Base-by-base conservation (phyloP, 2,329 filamentous ascomycete genomes). In the Penicillium sp. region DNA sequence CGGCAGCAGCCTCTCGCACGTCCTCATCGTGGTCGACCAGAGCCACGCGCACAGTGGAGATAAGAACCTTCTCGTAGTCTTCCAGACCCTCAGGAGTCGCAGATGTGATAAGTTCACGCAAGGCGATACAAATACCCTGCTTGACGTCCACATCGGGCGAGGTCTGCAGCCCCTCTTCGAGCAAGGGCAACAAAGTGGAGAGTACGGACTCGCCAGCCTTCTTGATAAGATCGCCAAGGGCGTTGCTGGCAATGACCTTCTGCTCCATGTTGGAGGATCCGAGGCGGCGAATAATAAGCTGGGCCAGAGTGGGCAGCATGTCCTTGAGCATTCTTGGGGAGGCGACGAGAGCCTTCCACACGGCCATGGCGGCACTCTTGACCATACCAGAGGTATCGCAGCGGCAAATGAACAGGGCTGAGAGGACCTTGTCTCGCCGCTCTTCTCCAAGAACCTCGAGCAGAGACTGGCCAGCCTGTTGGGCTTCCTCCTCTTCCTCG, bases 231-330 rank as follows among this genome's bases (percentile, higher is more conserved):
- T 99, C 94, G 67, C 94, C 94, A 49, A 99, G 82, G 42, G 94
- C 91, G 71, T 97, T 97, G 71, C 93, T 93, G 60, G 95, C 94
- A 79, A 99, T 99, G 63, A 96, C 89, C 79, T 97, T 97, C 74
- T 99, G 94, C 72, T 99, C 94, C 87, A 96, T 92, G 68, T 97
- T 97, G 39, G 92, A 89, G 71, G 92, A 97, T 56, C 91, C 94
- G 62, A 99, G 83, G 42, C 94, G 89, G 53, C 90, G 86, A 69
- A 99, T 97, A 63, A 99, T 88, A 58, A 99, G 85, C 70, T 97
- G 92, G 5, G 91, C 96, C 54, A 99, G 86, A 1, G 91, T 97
- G 37, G 94, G 93, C 40, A 97, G 88, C 66, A 99, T 84, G 69
- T 99, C 94, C 77, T 96, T 96, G 66, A 99, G 85, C 12, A 90